These are phyloP conservation scores for Colletotrichum kahawae DNA, from an alignment of 2,329 filamentous ascomycete genomes.

Conservation along the genomic window DNA sequence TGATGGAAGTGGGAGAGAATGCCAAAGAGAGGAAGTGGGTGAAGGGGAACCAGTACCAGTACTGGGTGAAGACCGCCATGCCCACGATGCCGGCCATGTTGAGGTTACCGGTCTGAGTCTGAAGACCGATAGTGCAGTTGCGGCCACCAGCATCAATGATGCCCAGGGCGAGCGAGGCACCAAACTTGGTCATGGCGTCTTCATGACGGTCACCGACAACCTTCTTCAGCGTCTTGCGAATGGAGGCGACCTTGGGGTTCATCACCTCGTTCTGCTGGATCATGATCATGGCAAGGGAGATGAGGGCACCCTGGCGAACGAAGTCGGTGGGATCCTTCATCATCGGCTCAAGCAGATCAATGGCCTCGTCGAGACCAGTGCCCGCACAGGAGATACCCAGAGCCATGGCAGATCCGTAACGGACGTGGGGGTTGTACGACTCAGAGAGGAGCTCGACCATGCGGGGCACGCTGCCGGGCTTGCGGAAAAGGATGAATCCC, in stretches of 20 bases:
- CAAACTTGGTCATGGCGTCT: conserved; percentile 99
- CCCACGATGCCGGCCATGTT: conserved; percentile 99
- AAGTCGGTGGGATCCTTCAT: conserved; percentile 99
- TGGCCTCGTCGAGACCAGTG: conserved; percentile 93
- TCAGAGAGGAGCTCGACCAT: conserved; percentile 99
- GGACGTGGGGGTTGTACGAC: conserved; percentile 98
- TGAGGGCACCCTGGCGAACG: conserved; percentile 93
- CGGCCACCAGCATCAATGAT: conserved; percentile 98
- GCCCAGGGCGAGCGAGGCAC: conserved; percentile 88
- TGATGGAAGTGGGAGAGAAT: conserved; percentile 96
- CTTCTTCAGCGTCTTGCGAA: conserved; percentile 93
- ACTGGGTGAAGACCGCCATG: conserved; percentile 97
- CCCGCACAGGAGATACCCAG: conserved; percentile 97
- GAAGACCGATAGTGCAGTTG: conserved; percentile 97
- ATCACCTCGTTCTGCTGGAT: conserved; percentile 99
- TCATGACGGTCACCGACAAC: conserved; percentile 94
- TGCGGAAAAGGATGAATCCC: conserved; percentile 97
- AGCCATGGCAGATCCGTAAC: conserved; percentile 98
- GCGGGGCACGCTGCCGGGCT: conserved; percentile 93
- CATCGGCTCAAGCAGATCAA: conserved; percentile 97
- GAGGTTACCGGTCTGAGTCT: conserved; percentile 96
- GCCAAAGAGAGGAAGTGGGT: conserved; percentile 96
- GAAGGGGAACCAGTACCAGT: conserved; percentile 99
- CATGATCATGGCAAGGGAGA: conserved; percentile 96
- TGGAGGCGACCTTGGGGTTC: conserved; percentile 93